Evolutionary conservation across 1,284 basidiomycete species (phyloP), one percentile per base, ranked within the genome.

Genomic region (Ustilago trichophora): DNA sequence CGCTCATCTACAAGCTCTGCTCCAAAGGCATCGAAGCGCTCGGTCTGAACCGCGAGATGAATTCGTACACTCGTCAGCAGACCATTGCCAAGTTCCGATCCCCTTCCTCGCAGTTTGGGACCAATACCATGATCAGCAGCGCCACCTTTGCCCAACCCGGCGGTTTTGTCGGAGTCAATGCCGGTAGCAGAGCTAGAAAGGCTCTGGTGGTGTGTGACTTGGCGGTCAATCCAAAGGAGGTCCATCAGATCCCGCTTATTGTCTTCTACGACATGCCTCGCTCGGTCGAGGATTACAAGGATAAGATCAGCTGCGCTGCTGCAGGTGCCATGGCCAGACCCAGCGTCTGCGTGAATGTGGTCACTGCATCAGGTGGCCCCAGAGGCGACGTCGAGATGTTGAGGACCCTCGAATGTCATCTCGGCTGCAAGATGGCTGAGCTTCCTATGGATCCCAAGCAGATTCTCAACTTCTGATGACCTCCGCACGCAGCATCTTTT

Each of bases 241-340:
- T 95, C 48, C 87, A 91, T 13, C 92, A 94, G 82, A 87, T 94
- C 42, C 91, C 93, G 59, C 85, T 97, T 31, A 88, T 97, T 69
- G 88, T 97, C 83, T 66, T 75, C 64, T 38, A 72, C 91, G 93
- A 97, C 85, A 83, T 97, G 58, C 93, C 93, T 19, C 91, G 94
- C 80, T 91, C 91, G 38, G 93, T 96, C 19, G 93, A 97, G 84
- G 93, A 95, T 82, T 96, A 96, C 80, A 91, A 92, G 32, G 91
- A 93, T 32, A 73, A 64, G 89, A 91, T 75, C 35, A 85, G 67
- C n/a, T 31, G 44, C 72, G 88, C 90, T 26, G 88, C 91, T 40
- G 90, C 90, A 44, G 89, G 91, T 65, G 89, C 90, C 32, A 87
- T 88, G 55, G 91, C 85, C 38, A 88, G 91, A 54, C 89, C 91